Conservation (phyloP, 805 yeast genomes). For the Kodamaea neixiangensis region DNA sequence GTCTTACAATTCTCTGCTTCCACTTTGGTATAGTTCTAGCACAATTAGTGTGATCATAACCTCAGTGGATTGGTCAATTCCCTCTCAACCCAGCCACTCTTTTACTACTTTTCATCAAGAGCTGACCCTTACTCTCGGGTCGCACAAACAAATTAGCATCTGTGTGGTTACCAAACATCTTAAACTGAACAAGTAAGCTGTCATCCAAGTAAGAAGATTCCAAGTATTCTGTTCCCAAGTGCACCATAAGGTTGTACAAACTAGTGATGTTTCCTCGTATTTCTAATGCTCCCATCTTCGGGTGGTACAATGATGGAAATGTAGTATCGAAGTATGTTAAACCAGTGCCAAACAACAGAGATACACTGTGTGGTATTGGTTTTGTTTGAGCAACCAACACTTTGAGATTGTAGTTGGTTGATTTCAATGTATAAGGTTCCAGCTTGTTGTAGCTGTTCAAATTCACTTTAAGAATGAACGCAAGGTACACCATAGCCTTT, state of each 20-base stretch:
- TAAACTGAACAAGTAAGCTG: background rate
- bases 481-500: conserved; percentile 27
- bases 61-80: background rate
- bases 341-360: background rate
- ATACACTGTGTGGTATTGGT: conserved; percentile 2
- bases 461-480: conserved; percentile 26
- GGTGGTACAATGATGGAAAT: conserved; percentile 7
- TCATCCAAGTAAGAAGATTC: conserved; percentile 13
- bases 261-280: conserved; percentile 8
- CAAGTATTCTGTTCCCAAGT: conserved; percentile 7
- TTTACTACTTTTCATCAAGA: conserved; percentile 7
- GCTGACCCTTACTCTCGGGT: conserved; percentile 6
- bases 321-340: conserved; percentile 5
- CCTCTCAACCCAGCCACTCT: background rate
- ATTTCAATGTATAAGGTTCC: conserved; percentile 33
- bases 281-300: conserved; percentile 4
- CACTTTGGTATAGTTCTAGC: no score
- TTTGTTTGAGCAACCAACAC: conserved; percentile 8
- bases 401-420: conserved; percentile 26
- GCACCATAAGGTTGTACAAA: conserved; percentile 8
- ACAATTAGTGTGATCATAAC: no score
- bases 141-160: conserved; percentile 14
- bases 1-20: background rate
- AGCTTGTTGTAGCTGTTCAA: conserved; percentile 26
- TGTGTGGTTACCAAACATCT: conserved; percentile 13